A percentile compares a stretch with the other conserved stretches of the same genome.
Conservation (phyloP, 257 asterid species). For the Solanum ossicruentum region DNA sequence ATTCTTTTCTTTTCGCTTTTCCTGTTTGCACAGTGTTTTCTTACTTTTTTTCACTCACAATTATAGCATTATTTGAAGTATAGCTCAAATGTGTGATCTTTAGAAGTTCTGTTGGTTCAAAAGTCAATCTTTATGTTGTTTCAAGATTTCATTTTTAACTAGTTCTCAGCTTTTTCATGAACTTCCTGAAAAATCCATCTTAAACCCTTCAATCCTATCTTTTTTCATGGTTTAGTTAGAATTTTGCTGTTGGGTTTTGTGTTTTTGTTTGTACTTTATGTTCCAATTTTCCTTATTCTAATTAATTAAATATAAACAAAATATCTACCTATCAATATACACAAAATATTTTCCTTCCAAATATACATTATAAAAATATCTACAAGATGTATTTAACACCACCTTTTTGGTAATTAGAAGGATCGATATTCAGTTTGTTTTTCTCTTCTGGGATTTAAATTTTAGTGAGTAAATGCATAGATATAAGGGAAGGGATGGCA, state of each 20-base stretch:
- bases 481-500: constrained; percentile 23
- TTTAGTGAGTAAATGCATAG: constrained; percentile 4
- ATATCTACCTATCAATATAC: no score
- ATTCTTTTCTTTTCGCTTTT: neutral
- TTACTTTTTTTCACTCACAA: constrained; percentile 4
- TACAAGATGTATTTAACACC: no score
- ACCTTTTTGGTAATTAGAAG: neutral
- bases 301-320: no score
- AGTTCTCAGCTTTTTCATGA: neutral
- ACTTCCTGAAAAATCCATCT: constrained; percentile 39
- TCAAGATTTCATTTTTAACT: neutral
- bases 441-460: neutral
- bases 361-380: no score
- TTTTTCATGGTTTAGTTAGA: neutral
- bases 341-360: no score
- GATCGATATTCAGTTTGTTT: neutral
- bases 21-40: constrained; percentile 6
- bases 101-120: neutral
- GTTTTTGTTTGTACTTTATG: neutral
- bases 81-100: constrained; percentile 22
- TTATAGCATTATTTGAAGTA: constrained; percentile 20
- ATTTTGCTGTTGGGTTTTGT: neutral
- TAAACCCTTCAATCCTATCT: constrained; percentile 29
- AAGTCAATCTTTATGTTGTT: constrained; percentile 1
- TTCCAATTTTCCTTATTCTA: no score